Evolutionary conservation across 2,329 filamentous ascomycete genomes (phyloP), one percentile per base, ranked within the genome.

Genomic region (Fusarium caatingaense): DNA sequence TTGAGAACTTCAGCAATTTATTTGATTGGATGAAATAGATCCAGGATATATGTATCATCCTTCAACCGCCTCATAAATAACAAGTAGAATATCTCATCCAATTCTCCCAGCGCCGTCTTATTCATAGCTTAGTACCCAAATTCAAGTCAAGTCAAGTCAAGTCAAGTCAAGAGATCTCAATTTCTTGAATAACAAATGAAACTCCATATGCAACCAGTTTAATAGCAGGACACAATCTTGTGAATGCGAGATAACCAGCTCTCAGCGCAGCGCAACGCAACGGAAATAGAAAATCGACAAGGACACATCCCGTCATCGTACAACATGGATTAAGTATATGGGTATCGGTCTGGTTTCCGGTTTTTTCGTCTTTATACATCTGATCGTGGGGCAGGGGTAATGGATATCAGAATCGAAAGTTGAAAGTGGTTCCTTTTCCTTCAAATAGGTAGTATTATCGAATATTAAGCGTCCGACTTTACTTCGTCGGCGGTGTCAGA

Each of bases 201-300:
- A 69, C 34, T 56, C 41, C 54, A 27, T 46, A 46, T 59, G 45
- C 42, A 45, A 32, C 32, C 18, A 56, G 54, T 40, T 21, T 15
- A 47, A 54, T 48, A 59, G 59, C 45, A 65, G 18, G 25, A 67
- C 28, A 57, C 48, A 68, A 46, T 66, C 42, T 66, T 56, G n/a
- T 30, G 50, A 49, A 44, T 69, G 56, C 60, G 68, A 71, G 64
- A 69, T 65, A 50, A 46, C 68, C 68, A 71, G 68, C 68, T 71
- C 68, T 64, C 60, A 50, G 47, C 15, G 37, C 42, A 48, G 37
- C 15, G n/a, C 42, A 47, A 50, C 18, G 21, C 34, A 58, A 34
- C 30, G 18, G 44, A 15, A 61, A 34, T 28, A 21, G 44, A 15
- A 61, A 60, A 57, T n/a, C 16, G 50, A 49, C 5, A 51, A 58